Base-by-base conservation (phyloP, 1,284 basidiomycete genomes). In the Trichosporon faecale region DNA sequence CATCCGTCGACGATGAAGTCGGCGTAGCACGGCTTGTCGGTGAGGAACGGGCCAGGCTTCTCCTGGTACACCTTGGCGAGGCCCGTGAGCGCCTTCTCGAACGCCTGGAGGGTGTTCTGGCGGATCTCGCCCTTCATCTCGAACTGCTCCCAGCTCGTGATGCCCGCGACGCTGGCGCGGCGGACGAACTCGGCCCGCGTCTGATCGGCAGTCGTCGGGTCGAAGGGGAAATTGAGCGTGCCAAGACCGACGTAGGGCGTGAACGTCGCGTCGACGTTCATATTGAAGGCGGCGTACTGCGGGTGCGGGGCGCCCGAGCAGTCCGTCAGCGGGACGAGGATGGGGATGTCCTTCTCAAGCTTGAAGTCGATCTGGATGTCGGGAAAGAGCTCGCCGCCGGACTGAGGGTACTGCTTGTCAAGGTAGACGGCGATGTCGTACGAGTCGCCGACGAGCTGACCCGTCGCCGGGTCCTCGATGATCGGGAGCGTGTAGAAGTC, bases 261-360 rank as follows among this genome's bases (percentile, higher is more conserved):
- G 29, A 61, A 61, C 6, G 57, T 31, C 31, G 57, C 57, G 57
- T 61, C 57, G 29, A 61, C 57, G 57, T 61, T 61, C 57, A 61
- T 61, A 29, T 61, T 61, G 57, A 61, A 61, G 16, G 21, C 29
- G 0, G 57, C 57, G 8, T 61, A 61, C 29, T 29, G 27, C 2
- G 27, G 18, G 27, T 61, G 57, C 16, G 27, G 27, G 6, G 7
- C 4, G 16, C 57, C 57, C 18, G 16, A 7, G n/a, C 57, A 61
- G 57, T 61, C 57, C 1, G 57, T 61, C 29, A 61, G 57, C 8
- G 57, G 57, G 11, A 61, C 57, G 27, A 61, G 57, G 29, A 31
- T 31, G 5, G 57, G 57, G 16, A 31, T 18, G 57, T 61, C 57
- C 57, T 61, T 16, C 21, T 61, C 57, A 18, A 31, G 27, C 27